Evolutionary conservation across 352 stramenopile species (phyloP).

Genomic region (Pythium grandisporangium): DNA sequence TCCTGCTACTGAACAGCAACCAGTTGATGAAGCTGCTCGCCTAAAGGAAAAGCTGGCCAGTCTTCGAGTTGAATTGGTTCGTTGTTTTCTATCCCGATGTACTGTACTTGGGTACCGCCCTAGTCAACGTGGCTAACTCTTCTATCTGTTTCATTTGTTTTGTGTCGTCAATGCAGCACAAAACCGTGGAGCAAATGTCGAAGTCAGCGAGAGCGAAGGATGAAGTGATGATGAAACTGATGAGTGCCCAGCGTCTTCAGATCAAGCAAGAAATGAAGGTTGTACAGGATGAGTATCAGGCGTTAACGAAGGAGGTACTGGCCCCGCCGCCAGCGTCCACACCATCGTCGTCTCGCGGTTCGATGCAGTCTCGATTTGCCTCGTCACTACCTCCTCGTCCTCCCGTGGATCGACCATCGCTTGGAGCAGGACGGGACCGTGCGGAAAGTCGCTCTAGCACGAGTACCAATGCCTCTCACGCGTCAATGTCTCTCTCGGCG

Average conservation of each 20-base stretch:
- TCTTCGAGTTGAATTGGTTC: not conserved
- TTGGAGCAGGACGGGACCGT: constrained; percentile 6
- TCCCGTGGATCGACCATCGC: constrained; percentile 6
- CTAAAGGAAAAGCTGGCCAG: not conserved
- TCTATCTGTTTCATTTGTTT: not conserved
- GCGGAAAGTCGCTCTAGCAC: constrained; percentile 16
- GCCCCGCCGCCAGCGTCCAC: constrained; percentile 8
- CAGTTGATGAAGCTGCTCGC: too few relatives aligned
- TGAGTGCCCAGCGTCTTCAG: constrained; percentile 43
- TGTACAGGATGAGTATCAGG: constrained; percentile 40
- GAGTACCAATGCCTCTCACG: constrained; percentile 43
- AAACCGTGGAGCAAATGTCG: constrained; percentile 52
- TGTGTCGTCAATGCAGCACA: constrained; percentile 22
- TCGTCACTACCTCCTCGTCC: constrained; percentile 1
- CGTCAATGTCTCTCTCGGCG: constrained; percentile 31
- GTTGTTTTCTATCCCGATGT: too few relatives aligned
- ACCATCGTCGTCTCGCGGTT: not conserved
- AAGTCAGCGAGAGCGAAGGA: constrained; percentile 50
- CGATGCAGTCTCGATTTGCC: too few relatives aligned
- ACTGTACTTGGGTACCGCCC: too few relatives aligned
- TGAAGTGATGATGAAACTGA: constrained; percentile 22
- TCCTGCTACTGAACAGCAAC: too few relatives aligned
- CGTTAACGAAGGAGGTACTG: constrained; percentile 14
- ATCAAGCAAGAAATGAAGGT: constrained; percentile 72
- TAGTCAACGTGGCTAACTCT: not conserved